These are phyloP conservation scores for Monilinia fructicola DNA, from an alignment of 2,329 filamentous ascomycete species.

Conservation along the genomic window DNA sequence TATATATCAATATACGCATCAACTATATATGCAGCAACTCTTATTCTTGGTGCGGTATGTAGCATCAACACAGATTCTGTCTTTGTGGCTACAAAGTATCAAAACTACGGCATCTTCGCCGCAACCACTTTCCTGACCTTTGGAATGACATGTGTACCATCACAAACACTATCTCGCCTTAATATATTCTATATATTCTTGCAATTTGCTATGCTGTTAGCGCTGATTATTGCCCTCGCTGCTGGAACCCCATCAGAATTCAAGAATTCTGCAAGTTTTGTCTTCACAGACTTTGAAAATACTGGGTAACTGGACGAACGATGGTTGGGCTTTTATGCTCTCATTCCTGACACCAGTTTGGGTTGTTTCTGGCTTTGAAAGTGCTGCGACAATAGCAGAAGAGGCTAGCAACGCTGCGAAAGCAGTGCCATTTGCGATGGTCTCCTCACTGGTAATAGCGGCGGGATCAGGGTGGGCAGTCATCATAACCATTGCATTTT, in stretches of 20 bases:
- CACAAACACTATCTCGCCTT: constrained; percentile 35
- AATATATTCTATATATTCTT: constrained; percentile 39
- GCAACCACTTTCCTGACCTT: constrained; percentile 39
- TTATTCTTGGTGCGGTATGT: constrained; percentile 37
- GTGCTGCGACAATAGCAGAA: constrained; percentile 39
- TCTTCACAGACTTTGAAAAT: constrained; percentile 38
- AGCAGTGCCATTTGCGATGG: constrained; percentile 40
- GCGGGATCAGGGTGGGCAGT: constrained; percentile 53
- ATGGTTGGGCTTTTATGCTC: constrained; percentile 41
- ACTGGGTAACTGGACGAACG: constrained; percentile 38
- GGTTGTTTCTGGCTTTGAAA: constrained; percentile 41
- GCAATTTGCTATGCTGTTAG: constrained; percentile 39
- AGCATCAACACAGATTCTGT: constrained; percentile 34
- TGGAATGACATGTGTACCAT: constrained; percentile 40
- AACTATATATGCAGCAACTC: constrained; percentile 40
- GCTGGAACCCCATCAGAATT: constrained; percentile 36
- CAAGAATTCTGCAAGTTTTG: constrained; percentile 37
- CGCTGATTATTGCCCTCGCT: constrained; percentile 37
- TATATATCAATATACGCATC: constrained; percentile 41
- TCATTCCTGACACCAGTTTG: constrained; percentile 39
- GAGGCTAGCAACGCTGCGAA: constrained; percentile 39
- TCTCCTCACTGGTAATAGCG: constrained; percentile 36
- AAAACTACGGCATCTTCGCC: constrained; percentile 40
- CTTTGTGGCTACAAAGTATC: constrained; percentile 37
- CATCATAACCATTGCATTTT: constrained; percentile 58